Base-by-base conservation (phyloP, 2,329 filamentous ascomycete genomes). In the Aaosphaeria arxii region DNA sequence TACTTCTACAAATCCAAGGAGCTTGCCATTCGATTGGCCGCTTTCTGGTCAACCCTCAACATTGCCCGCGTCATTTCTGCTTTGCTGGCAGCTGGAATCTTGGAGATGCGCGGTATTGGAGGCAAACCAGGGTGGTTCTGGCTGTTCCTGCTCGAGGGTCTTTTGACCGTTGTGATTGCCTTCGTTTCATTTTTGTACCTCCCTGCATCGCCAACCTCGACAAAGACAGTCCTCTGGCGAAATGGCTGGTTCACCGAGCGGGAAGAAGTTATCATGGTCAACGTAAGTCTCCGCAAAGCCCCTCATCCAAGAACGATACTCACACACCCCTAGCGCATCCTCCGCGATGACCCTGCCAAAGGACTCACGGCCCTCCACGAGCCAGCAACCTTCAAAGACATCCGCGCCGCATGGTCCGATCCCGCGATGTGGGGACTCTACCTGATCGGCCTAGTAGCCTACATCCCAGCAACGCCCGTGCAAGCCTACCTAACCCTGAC, bases 1-100 rank as follows among this genome's bases (percentile, higher is more conserved):
- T 90, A 90, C 67, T 91, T 86, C 67, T 91, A 89, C 73, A 90
- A 82, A 45, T 81, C 81, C 2, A 77, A 78, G 42, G 87, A 91
- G 64, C 74, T 91, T 0, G 84, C 86, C 0, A 77, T 81, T 3
- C 79, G 87, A 1, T 72, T 90, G 24, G 80, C 81, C 54, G 80
- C 77, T 51, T 89, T 90, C 72, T 90, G 87, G 87, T 82, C 82
- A 0, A 78, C 85, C 0, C 80, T 86, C 6, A 79, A 79, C 46
- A 70, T 75, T 0, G 77, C 78, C 1, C 75, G 77, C 40, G 79
- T 84, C 33, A 61, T 77, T 9, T 75, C 80, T 1, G 7, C 33
- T 36, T 36, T 83, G 51, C 64, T 81, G 7, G 80, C 79, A 5
- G 79, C 74, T 43, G 79, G 77, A 0, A 75, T 83, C 33, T 62